Evolutionary conservation across 495 filamentous ascomycete genomes (phyloP).

Genomic region (Aspergillus homomorphus): DNA sequence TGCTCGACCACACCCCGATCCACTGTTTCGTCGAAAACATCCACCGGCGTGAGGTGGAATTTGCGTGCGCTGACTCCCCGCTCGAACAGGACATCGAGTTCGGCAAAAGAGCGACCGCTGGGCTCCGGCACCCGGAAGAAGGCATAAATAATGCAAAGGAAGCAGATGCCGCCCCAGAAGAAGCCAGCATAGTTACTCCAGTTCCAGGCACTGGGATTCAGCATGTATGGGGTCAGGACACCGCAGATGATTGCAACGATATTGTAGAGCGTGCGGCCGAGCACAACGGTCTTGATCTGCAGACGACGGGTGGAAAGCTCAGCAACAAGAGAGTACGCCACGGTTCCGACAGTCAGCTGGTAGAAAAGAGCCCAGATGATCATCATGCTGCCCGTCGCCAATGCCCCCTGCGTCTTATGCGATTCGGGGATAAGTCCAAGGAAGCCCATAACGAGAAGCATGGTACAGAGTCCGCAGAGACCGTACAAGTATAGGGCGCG

Average conservation of each 20-base stretch:
- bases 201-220: constrained; percentile 71
- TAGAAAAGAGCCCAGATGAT: constrained; percentile 72
- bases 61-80: constrained; percentile 61
- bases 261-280: constrained; percentile 71
- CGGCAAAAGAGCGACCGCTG: constrained; percentile 65
- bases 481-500: constrained; percentile 69
- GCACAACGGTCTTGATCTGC: constrained; percentile 73
- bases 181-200: constrained; percentile 79
- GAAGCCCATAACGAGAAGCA: constrained; percentile 74
- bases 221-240: constrained; percentile 72
- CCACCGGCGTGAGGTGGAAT: constrained; percentile 61
- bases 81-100: constrained; percentile 73
- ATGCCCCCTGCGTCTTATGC: constrained; percentile 51
- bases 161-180: constrained; percentile 75
- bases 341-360: constrained; percentile 72
- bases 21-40: constrained; percentile 64
- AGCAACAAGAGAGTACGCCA: constrained; percentile 74
- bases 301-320: constrained; percentile 71
- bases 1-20: constrained; percentile 47
- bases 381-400: constrained; percentile 70
- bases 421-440: constrained; percentile 59
- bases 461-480: constrained; percentile 58
- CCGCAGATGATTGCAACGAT: constrained; percentile 65
- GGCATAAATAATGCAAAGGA: constrained; percentile 67
- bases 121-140: constrained; percentile 78